Evolutionary conservation across 345 rosid species (phyloP), one percentile per base, ranked within the genome.

Genomic region (Salix dunnii): DNA sequence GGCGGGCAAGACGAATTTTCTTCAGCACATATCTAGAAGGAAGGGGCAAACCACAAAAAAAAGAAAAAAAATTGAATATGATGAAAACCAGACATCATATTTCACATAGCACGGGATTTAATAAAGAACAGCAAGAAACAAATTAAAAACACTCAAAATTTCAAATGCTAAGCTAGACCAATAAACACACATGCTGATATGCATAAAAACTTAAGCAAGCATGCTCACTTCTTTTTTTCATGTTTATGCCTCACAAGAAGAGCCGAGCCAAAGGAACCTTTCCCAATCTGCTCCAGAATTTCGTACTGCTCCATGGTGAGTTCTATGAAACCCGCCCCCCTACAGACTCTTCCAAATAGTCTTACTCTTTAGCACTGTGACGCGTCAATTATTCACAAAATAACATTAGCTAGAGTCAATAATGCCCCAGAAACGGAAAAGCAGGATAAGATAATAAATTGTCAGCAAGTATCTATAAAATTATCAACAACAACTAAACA

Each of bases 1-100:
- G 98, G 48, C 99, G 92, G 60, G 99, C 99, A 78, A 96, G 94
- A 73, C 99, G 94, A 69, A 93, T 93, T 85, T 92, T 96, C 85
- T 96, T 96, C 90, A 96, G 76, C 74, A 96, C 98, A 88, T 93
- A 96, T 89, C 97, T 96, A 74, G 40, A 77, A 77, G 10, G 18
- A 71, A 28, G 31, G 49, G 27, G 31, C 0, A 71, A 60, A 51
- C 35, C 3, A n/a, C 1, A 67, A 12, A 25, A 23, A 30, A 28
- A 8, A 18, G 31, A 17, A 31, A 7, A 13, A 61, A n/a, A 1
- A 2, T 33, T 42, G 4, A 21, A 38, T 23, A 68, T 31, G 9
- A 60, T 14, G 28, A 61, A 40, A 21, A 13, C 64, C 18, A 16
- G 64, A 31, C 5, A 36, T 70, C 21, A 27, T 40, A 74, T 74